Evolutionary conservation across 108 stramenopile genomes (phyloP), one percentile per base, ranked within the genome.

Genomic region (Cyclotella kingstonii): DNA sequence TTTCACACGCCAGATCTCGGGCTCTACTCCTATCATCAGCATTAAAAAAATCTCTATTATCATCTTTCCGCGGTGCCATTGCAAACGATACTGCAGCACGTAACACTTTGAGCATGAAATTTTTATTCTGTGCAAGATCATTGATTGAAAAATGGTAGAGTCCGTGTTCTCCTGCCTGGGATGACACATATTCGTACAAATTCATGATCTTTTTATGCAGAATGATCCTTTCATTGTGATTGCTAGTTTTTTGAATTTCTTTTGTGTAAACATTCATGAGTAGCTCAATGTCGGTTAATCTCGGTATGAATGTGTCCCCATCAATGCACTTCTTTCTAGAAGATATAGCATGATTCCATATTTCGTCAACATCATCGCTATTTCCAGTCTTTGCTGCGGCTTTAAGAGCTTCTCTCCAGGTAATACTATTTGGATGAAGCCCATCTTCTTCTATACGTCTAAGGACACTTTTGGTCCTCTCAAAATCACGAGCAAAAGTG

Each of bases 401-500:
- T 22, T 75, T 71, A 22, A 94, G 15, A 0, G 85, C 56, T 46
- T 85, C 78, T 42, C 81, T 70, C 81, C 81, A 91, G 2, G 93
- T 78, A 7, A 36, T 65, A 15, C 77, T 71, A 40, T 89, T 90
- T 15, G 93, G 90, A 19, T 78, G 59, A 38, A 87, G 27, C 15
- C 75, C 76, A 38, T 74, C 81, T 15, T 52, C 48, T 19, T 68
- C 38, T 17, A 91, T 89, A 39, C 80, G 57, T 25, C 65, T 28
- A 33, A 91, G 47, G 30, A 91, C 78, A 33, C 82, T 78, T 33
- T 52, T 57, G 3, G 82, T 77, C 23, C 73, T 77, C 42, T 76
- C 66, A 3, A 87, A 47, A 41, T 94, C 89, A 17, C 90, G 90
- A 19, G 76, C 80, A 8, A 81, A 70, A 2, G 93, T 83, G 58